A percentile compares a stretch with the other conserved stretches of the same genome.
Evolutionary conservation across 495 filamentous ascomycete genomes (phyloP).

Genomic region (Penicillium antarcticum): DNA sequence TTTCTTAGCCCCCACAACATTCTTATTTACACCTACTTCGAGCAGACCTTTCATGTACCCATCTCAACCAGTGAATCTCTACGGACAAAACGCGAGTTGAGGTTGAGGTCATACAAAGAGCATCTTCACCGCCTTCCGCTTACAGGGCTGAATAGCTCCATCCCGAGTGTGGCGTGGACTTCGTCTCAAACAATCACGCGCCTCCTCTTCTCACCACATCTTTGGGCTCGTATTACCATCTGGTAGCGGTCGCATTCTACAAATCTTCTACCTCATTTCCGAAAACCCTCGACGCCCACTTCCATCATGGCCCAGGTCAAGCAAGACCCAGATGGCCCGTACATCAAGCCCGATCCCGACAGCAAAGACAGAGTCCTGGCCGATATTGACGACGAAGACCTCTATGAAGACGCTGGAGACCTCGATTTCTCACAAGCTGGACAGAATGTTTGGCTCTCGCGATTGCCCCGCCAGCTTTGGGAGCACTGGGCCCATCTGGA

Average conservation of each 20-base stretch:
- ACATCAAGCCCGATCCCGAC: slow-evolving; percentile 52
- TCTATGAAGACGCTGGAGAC: slow-evolving; percentile 87
- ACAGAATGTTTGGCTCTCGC: slow-evolving; percentile 65
- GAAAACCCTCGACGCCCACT: neutral
- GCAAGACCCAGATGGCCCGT: slow-evolving; percentile 9
- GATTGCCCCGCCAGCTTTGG: slow-evolving; percentile 76
- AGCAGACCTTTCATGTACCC: too few species aligned
- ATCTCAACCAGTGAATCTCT: too few species aligned
- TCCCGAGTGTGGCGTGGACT: slow-evolving; percentile 4
- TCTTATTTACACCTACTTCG: too few species aligned
- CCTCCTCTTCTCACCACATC: neutral
- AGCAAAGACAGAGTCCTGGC: slow-evolving; percentile 52
- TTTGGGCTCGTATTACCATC: neutral
- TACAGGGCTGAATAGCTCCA: neutral
- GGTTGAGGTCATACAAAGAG: too few species aligned
- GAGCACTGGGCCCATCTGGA: slow-evolving; percentile 57
- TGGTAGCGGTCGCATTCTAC: neutral
- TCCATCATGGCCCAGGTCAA: slow-evolving; percentile 34
- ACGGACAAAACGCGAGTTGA: too few species aligned
- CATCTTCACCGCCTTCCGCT: slow-evolving; percentile 4
- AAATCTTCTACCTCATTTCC: too few species aligned
- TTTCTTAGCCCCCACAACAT: too few species aligned
- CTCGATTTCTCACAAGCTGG: slow-evolving; percentile 65
- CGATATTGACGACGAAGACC: slow-evolving; percentile 66
- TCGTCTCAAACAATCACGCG: neutral